Evolutionary conservation across 192 early-diverging fungal species (phyloP).

Genomic region (Coemansia sp.): DNA sequence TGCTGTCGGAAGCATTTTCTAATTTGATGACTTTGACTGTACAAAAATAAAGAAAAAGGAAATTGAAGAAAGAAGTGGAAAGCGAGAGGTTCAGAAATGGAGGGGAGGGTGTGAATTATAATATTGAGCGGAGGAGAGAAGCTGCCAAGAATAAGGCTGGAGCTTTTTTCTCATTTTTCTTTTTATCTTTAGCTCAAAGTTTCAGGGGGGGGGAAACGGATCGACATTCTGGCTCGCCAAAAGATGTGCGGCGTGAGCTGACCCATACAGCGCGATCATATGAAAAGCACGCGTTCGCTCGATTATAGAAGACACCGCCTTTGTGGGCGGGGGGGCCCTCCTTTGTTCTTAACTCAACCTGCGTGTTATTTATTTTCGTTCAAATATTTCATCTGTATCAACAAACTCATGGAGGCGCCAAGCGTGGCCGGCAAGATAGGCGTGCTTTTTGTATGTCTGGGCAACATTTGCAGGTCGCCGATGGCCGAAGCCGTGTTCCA

Average conservation of each 20-base stretch:
- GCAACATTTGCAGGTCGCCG: conserved; percentile 88
- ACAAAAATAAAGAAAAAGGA: not conserved
- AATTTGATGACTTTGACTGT: not conserved
- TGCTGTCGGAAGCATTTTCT: conserved; percentile 16
- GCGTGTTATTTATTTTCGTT: no score
- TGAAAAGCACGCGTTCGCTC: not conserved
- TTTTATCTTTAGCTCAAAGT: no score
- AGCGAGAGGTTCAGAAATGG: not conserved
- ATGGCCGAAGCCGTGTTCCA: conserved; percentile 96
- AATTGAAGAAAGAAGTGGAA: not conserved
- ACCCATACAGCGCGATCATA: not conserved
- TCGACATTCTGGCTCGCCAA: no score
- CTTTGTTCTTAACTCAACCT: not conserved
- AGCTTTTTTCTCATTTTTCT: not conserved
- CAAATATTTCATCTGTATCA: no score
- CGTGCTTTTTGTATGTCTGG: conserved; percentile 67
- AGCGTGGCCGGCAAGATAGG: conserved; percentile 4
- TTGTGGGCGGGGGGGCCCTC: not conserved
- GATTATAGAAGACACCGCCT: no score
- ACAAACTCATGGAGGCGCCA: not conserved
- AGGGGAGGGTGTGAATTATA: not conserved
- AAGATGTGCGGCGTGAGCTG: no score
- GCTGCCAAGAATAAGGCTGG: not conserved
- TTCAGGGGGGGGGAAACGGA: no score
- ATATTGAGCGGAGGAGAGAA: not conserved